These are phyloP conservation scores for Magnaporthiopsis incrustans DNA, from an alignment of 2,329 filamentous ascomycete genomes.

Conservation along the genomic window DNA sequence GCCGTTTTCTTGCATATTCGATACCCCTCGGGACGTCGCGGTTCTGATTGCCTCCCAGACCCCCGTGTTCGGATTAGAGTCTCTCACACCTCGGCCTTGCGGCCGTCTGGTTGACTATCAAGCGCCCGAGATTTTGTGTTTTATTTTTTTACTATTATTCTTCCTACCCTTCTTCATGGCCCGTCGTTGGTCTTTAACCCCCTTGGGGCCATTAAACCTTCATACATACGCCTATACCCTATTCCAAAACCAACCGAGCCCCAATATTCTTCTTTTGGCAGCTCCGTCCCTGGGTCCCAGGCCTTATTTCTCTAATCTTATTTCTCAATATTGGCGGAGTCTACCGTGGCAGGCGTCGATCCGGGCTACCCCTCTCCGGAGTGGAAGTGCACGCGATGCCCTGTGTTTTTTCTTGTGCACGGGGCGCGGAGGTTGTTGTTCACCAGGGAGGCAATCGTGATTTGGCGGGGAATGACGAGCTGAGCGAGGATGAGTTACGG, in stretches of 20 bases:
- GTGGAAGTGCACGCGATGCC: not conserved
- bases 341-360: not conserved
- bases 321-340: not conserved
- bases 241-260: not conserved
- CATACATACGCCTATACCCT: not conserved
- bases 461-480: not conserved
- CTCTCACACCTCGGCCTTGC: not conserved
- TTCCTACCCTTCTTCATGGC: not conserved
- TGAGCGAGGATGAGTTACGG: not conserved
- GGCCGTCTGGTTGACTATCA: constrained; percentile 9
- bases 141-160: not conserved
- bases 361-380: not conserved
- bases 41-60: constrained; percentile 18
- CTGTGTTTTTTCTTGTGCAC: not conserved
- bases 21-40: constrained; percentile 34
- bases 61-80: not conserved
- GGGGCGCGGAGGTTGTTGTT: not conserved
- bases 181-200: too few relatives aligned
- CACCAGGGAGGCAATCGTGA: not conserved
- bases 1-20: constrained; percentile 23
- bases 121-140: constrained; percentile 11
- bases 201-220: not conserved
- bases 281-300: not conserved
- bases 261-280: not conserved
- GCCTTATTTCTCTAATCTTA: not conserved